A percentile compares a stretch with the other conserved stretches of the same genome.
These are phyloP conservation scores for Trypanosoma avium DNA, from an alignment of 208 protist species.

Conservation along the genomic window DNA sequence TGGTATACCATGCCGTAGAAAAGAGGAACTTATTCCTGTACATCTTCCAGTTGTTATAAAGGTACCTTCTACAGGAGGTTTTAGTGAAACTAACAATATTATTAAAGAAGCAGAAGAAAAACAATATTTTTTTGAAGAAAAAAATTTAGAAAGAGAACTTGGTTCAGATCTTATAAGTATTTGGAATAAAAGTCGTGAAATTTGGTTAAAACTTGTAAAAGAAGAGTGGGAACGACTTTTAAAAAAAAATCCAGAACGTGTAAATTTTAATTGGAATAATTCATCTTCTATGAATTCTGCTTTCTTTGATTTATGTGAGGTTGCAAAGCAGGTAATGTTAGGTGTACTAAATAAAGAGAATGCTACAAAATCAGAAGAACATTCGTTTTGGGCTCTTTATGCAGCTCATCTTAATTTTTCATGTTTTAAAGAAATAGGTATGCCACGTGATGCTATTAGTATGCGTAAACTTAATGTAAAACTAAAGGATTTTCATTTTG, in stretches of 20 bases:
- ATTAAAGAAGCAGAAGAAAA: conserved; percentile 40
- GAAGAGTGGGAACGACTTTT: conserved; percentile 55
- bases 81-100: conserved; percentile 38
- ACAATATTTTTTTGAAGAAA: conserved; percentile 42
- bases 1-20: conserved; percentile 47
- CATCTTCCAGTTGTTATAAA: conserved; percentile 28
- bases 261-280: conserved; percentile 84
- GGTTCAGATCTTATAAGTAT: conserved; percentile 54
- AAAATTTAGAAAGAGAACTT: conserved; percentile 39
- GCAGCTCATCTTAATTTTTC: conserved; percentile 55
- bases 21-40: conserved; percentile 39
- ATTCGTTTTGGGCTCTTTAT: conserved; percentile 75
- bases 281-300: conserved; percentile 74
- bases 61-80: conserved; percentile 41
- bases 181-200: conserved; percentile 49
- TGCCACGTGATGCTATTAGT: conserved; percentile 68
- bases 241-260: conserved; percentile 44
- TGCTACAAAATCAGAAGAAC: conserved; percentile 46
- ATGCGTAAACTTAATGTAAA: conserved; percentile 90
- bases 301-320: conserved; percentile 90
- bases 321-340: conserved; percentile 77
- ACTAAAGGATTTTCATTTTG: conserved; percentile 90
- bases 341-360: conserved; percentile 56
- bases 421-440: conserved; percentile 51
- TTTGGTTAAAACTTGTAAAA: conserved; percentile 66